Evolutionary conservation across 2,329 filamentous ascomycete species (phyloP), one percentile per base, ranked within the genome.

Genomic region (Ceratocystis variospora): DNA sequence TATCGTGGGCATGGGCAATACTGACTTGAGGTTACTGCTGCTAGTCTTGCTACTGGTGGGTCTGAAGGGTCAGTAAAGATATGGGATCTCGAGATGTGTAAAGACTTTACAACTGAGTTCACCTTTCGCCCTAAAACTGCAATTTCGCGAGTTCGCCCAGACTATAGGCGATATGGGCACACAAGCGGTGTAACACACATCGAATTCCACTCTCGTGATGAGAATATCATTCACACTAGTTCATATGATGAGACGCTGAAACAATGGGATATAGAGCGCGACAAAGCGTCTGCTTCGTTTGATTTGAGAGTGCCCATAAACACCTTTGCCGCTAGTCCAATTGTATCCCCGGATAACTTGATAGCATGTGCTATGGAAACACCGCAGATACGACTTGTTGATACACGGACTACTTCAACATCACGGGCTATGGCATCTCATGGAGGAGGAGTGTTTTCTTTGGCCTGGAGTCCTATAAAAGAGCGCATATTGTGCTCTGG

Each of bases 311-410:
- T 83, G 3, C 86, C 86, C 41, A 79, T 90, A 61, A 90, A 90
- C 75, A 86, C 87, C 0, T 91, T 96, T 74, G 85, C 88, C 0
- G 81, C 89, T 31, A 96, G 91, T 0, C 82, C 86, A 53, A 77
- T 92, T 67, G 82, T 90, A 66, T 63, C 44, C 28, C 77, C 83
- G 64, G 81, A 91, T 72, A 79, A 96, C 0, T 81, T 96, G 3
- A 88, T 96, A 8, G 91, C 93, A 8, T 94, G 90, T 72, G 92
- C 89, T 0, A 95, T 91, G 0, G 90, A 95, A 69, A 86, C 94
- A 73, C 89, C 90, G 5, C 82, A 88, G 31, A 88, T 96, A 15
- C 86, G 91, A 17, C 82, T 97, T 5, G 84, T 96, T 5, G 93
- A 97, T 73, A 80, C 61, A 28, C 64, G 67, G 7, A 59, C 61